phyloP scores from a whole-genome alignment of 2,329 filamentous ascomycete species.

The Trichoderma sp. region DNA sequence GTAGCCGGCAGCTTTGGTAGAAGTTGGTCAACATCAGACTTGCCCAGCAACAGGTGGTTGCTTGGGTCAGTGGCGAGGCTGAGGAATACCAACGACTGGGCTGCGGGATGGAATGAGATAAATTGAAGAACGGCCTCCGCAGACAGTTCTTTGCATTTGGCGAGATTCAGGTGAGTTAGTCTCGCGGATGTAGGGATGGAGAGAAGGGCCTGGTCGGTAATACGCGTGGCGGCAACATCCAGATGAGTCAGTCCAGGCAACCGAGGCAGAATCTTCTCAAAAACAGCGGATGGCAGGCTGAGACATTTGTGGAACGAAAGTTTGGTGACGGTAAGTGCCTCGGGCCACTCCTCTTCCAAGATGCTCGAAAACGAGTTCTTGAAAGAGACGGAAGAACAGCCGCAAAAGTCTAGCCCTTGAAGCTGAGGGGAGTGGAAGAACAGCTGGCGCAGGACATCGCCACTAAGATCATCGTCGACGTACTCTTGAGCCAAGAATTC shows the following conservation, averaged over 20 bases:
- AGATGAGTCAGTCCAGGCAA: slow-evolving; percentile 71
- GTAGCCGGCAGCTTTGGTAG: slow-evolving; percentile 66
- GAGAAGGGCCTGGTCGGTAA: slow-evolving; percentile 70
- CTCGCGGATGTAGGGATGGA: slow-evolving; percentile 70
- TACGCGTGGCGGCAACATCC: slow-evolving; percentile 75
- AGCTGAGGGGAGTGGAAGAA: slow-evolving; percentile 67
- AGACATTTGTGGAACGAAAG: slow-evolving; percentile 79
- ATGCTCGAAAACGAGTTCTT: slow-evolving; percentile 64
- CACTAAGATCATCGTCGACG: slow-evolving; percentile 72
- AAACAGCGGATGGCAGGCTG: slow-evolving; percentile 66
- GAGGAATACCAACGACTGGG: slow-evolving; percentile 66
- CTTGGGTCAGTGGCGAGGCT: slow-evolving; percentile 73
- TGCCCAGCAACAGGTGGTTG: slow-evolving; percentile 70
- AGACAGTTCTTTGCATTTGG: slow-evolving; percentile 71
- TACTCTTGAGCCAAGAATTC: slow-evolving; percentile 83
- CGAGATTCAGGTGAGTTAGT: slow-evolving; percentile 76
- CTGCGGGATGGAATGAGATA: slow-evolving; percentile 69
- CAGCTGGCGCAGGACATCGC: slow-evolving; percentile 68
- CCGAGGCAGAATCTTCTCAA: slow-evolving; percentile 71
- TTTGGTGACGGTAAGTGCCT: slow-evolving; percentile 61
- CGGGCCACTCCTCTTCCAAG: slow-evolving; percentile 54
- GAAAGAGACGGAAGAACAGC: slow-evolving; percentile 69
- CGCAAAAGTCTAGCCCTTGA: slow-evolving; percentile 74
- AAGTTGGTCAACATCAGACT: slow-evolving; percentile 64
- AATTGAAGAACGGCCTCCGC: slow-evolving; percentile 70